Base-by-base conservation (phyloP, 1,284 basidiomycete genomes). In the Meripilus lineatus region DNA sequence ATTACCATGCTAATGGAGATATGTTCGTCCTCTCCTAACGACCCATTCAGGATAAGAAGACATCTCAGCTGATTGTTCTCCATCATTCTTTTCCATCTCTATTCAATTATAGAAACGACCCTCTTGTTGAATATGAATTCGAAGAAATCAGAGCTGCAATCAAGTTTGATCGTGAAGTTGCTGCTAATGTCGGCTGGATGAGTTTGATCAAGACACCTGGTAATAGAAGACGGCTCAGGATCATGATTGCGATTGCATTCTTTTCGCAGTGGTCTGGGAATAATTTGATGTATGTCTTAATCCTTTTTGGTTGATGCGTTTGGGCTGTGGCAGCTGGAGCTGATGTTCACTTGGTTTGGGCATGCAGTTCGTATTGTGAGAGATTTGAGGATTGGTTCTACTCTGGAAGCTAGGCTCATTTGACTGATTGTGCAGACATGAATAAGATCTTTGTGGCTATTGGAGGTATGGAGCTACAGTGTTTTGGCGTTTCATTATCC, bases 221-320 rank as follows among this genome's bases (percentile, higher is more conserved):
- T 2, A 82, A 83, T 59, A 67, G 70, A 34, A 69, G 65, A 43
- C 70, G 78, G 14, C 64, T 79, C 55, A 58, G 72, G 25, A 72
- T 80, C 46, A 75, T 80, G 56, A 52, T 80, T 33, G 77, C 76
- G 0, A 66, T 81, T 32, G 77, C 73, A 3, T 69, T 81, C 63
- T 80, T 81, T 67, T 79, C 77, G 2, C 79, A 82, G 52, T 82
- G 78, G 76, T 77, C 74, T 26, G 79, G 79, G 0, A 81, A 82
- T 51, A 81, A 80, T 54, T 66, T 84, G 25, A 72, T 79, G 61
- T 73, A 40, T 51, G 62, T 52, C n/a, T 42, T 44, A 20, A 42
- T 36, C 26, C 46, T 41, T 18, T 22, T 42, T 18, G 10, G 17
- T 10, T 10, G 13, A 18, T 11, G 17, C 8, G 20, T 35, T 10